Evolutionary conservation across 306 rosid species (phyloP).

Genomic region (Quercus glauca): DNA sequence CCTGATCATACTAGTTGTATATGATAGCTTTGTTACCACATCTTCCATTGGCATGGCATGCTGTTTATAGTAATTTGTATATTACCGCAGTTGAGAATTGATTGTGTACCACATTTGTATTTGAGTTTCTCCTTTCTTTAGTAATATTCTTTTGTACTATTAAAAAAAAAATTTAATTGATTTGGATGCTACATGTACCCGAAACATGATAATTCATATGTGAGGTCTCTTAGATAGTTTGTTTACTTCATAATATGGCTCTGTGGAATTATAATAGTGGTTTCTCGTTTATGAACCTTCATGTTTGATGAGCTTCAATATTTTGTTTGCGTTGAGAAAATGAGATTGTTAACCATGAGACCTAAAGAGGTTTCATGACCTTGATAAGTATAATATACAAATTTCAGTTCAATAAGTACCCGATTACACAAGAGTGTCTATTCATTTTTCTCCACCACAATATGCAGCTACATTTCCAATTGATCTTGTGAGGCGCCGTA

Average conservation of each 20-base stretch:
- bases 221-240: not conserved
- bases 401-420: not conserved
- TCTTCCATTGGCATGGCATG: not conserved
- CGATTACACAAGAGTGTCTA: constrained; percentile 13
- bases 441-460: constrained; percentile 29
- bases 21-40: not conserved
- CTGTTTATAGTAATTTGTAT: not conserved
- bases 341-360: not conserved
- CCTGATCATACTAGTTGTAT: not conserved
- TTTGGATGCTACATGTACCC: not conserved
- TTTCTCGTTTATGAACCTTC: not conserved
- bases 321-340: not conserved
- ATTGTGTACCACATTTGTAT: too few relatives aligned
- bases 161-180: not conserved
- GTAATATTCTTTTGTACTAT: too few relatives aligned
- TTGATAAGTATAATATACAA: constrained; percentile 9
- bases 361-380: not conserved
- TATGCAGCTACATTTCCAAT: constrained; percentile 94
- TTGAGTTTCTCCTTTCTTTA: too few relatives aligned
- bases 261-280: not conserved
- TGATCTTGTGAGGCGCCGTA: constrained; percentile 96
- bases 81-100: not conserved
- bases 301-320: not conserved
- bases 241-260: not conserved
- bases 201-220: not conserved